Base-by-base conservation (phyloP, 768 basidiomycete genomes). In the Chalciporus sphaerocephalus region DNA sequence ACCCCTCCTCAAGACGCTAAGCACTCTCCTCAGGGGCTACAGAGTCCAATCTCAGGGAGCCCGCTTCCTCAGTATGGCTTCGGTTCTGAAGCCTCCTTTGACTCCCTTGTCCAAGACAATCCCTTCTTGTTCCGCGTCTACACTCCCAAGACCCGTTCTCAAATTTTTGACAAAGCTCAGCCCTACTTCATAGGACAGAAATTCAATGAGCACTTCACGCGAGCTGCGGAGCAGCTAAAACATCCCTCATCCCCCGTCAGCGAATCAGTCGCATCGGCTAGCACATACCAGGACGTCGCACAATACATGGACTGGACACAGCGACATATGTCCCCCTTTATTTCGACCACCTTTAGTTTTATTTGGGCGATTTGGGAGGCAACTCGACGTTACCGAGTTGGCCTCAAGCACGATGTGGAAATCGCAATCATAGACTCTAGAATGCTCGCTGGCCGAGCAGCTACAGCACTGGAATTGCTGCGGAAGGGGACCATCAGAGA, bases 361-460 rank as follows among this genome's bases (percentile, higher is more conserved):
- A 77, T 75, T 28, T 90, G 87, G 87, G 80, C 85, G 7, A 73
- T 89, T 28, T 90, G 85, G 85, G 87, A 90, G 60, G 87, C 86
- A 4, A 73, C 84, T 17, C 72, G 84, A 46, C 79, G 87, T n/a
- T 87, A 85, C 57, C 79, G 82, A 54, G 66, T 73, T 28, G 81
- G 80, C 30, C 67, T 87, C 42, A 89, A 90, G 62, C 84, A 87
- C 50, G 80, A 85, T 45, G 68, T 90, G 22, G 76, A 89, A 61
- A 87, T 90, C 50, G 87, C 87, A 12, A 70, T 90, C 46, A 88
- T 90, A 57, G 86, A 89, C 68, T 79, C 84, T 3, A 68, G 67
- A 38, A 75, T 79, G 41, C 64, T 90, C 23, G 65, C 73, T 12
- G 75, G 72, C 28, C 71, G 75, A 50, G 78, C 81, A 22, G 73